Percentiles rank a stretch among this genome's conserved stretches.
Evolutionary conservation across 2,329 filamentous ascomycete genomes (phyloP).

Genomic region (Hysterium pulicare): DNA sequence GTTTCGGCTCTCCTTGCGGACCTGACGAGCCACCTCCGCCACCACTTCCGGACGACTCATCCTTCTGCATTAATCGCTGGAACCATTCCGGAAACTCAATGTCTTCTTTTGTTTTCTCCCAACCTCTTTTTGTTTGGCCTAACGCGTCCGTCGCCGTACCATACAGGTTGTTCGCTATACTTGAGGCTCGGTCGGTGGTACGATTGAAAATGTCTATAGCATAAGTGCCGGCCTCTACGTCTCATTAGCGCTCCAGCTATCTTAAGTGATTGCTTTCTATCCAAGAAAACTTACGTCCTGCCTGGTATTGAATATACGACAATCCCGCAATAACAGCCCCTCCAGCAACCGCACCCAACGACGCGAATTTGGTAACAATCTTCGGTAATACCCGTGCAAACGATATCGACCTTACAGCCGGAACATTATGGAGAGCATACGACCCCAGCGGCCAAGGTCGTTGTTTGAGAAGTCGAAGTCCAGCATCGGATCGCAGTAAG

Average conservation of each 20-base stretch:
- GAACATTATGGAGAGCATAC: conserved; percentile 79
- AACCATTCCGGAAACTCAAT: conserved; percentile 74
- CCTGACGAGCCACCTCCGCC: conserved; percentile 38
- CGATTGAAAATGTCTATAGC: conserved; percentile 71
- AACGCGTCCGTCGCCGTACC: conserved; percentile 71
- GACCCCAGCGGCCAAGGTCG: conserved; percentile 72
- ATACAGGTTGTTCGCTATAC: conserved; percentile 66
- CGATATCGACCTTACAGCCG: conserved; percentile 62
- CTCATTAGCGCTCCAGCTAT: conserved; percentile 46
- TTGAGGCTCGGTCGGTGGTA: conserved; percentile 67
- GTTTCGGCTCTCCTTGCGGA: conserved; percentile 48
- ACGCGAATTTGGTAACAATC: conserved; percentile 82
- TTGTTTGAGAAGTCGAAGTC: conserved; percentile 39
- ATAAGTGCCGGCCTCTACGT: conserved; percentile 69
- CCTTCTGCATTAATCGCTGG: conserved; percentile 60
- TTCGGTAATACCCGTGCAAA: conserved; percentile 73
- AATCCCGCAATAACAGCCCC: conserved; percentile 81
- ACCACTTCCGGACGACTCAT: conserved; percentile 37
- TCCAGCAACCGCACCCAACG: conserved; percentile 87
- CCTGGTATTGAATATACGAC: conserved; percentile 95
- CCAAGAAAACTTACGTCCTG: conserved; percentile 62
- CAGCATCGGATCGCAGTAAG: conserved; percentile 35
- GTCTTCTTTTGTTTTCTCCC: conserved; percentile 78
- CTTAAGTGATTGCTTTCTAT: background rate
- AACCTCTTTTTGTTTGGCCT: conserved; percentile 74